phyloP scores from a whole-genome alignment of 1,284 basidiomycete genomes.

The Ceraceosorus guamensis region DNA sequence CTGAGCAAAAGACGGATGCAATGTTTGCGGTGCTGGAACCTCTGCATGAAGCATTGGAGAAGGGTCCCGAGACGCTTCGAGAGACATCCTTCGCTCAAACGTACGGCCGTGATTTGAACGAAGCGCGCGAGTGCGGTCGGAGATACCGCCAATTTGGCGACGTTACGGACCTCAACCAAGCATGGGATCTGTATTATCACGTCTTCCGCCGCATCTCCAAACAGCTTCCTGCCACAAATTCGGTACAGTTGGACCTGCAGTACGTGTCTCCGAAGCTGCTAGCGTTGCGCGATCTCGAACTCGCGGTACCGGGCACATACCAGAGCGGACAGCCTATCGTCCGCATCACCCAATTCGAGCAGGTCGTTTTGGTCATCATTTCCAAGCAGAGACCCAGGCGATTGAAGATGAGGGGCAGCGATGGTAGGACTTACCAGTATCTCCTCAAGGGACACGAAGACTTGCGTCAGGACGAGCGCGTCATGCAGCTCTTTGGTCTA shows the following conservation, averaged over 20 bases:
- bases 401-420: constrained; percentile 78
- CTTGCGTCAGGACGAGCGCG: constrained; percentile 94
- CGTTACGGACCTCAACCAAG: constrained; percentile 79
- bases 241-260: constrained; percentile 75
- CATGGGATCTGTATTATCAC: constrained; percentile 99
- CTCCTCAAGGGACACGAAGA: constrained; percentile 97
- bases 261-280: constrained; percentile 92
- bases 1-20: constrained; percentile 94
- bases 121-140: constrained; percentile 86
- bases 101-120: constrained; percentile 84
- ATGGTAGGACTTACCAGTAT: constrained; percentile 91
- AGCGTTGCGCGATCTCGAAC: constrained; percentile 78
- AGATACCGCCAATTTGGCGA: constrained; percentile 83
- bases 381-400: constrained; percentile 97
- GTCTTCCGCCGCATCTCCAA: constrained; percentile 95
- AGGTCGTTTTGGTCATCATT: constrained; percentile 64
- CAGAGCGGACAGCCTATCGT: constrained; percentile 80
- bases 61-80: constrained; percentile 89
- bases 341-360: constrained; percentile 64
- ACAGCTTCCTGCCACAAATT: constrained; percentile 79
- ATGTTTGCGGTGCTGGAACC: constrained; percentile 95
- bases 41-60: constrained; percentile 85
- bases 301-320: constrained; percentile 95
- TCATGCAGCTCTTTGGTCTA: constrained; percentile 97
- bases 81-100: constrained; percentile 94